Evolutionary conservation across 495 filamentous ascomycete species (phyloP), one percentile per base, ranked within the genome.

Genomic region (Hypoxylon trugodes): DNA sequence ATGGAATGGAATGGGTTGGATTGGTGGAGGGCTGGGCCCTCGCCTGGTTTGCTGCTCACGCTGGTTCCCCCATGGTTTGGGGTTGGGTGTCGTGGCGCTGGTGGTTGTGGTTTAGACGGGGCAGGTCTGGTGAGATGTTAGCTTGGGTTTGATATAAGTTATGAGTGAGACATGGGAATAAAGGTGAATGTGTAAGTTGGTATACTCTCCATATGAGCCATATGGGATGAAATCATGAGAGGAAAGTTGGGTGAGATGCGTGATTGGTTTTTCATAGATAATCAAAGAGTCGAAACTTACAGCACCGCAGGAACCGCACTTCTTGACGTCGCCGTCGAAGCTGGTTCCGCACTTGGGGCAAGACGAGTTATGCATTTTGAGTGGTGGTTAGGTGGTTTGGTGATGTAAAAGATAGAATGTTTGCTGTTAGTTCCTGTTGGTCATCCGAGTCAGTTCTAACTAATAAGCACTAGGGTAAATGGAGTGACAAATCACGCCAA

Each of bases 311-410:
- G 73, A 62, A 36, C 65, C 66, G 76, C 80, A 82, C 37, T 74
- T 71, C 79, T 82, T 82, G 68, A 33, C 16, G 12, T 65, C 58
- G 48, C 77, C 74, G 48, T 70, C 66, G 49, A 73, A 71, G 54
- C 64, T 59, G 68, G 67, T 66, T 47, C 79, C 77, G 76, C 80
- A 82, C 74, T 79, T 82, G 74, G 80, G 80, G 77, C 80, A 80
- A 66, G 53, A 43, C 10, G 67, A 54, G 70, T 70, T 73, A 70
- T 81, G 78, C 78, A 81, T 81, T 30, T 65, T 78, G 71, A 30
- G 10, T 6, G 32, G 48, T 40, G 38, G 7, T 24, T 12, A 7
- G 13, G 35, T 15, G 9, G 13, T 28, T 37, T 51, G 32, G 8
- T 19, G 18, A 36, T 7, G 15, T 22, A 35, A 12, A 33, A 13